Conservation (phyloP, 352 stramenopile species). For the Phytophthora pini region DNA sequence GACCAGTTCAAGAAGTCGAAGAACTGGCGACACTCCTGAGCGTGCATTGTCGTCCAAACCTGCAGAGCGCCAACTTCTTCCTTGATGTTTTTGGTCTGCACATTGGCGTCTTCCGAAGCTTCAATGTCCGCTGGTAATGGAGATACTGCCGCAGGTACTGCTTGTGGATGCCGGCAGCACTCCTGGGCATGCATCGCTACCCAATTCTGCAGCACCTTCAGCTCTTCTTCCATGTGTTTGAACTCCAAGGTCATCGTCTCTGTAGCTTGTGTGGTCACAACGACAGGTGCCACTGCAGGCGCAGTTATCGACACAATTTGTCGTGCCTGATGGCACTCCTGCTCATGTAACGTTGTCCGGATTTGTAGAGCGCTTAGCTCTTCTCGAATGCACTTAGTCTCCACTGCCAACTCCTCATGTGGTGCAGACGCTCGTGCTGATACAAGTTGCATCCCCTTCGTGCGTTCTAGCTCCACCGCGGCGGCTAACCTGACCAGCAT, state of each 20-base stretch:
- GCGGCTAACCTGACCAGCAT: slow-evolving; percentile 32
- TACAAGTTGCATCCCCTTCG: slow-evolving; percentile 12
- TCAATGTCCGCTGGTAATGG: background rate
- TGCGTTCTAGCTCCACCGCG: slow-evolving; percentile 27
- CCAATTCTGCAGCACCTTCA: slow-evolving; percentile 51
- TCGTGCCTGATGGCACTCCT: slow-evolving; percentile 5
- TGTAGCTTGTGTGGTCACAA: background rate
- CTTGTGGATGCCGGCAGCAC: slow-evolving; percentile 33
- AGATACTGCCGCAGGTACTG: background rate
- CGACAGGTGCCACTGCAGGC: background rate
- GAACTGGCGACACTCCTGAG: slow-evolving; percentile 55
- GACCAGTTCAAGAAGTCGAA: slow-evolving; percentile 64
- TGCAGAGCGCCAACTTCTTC: slow-evolving; percentile 41
- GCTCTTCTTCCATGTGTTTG: slow-evolving; percentile 9
- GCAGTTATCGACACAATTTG: background rate
- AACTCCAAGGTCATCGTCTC: slow-evolving; percentile 12
- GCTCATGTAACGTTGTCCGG: slow-evolving; percentile 8
- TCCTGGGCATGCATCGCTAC: slow-evolving; percentile 50
- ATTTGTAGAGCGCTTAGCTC: slow-evolving; percentile 14
- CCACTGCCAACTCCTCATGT: slow-evolving; percentile 4
- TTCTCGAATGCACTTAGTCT: slow-evolving; percentile 5
- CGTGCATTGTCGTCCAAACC: slow-evolving; percentile 49
- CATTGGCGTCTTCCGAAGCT: background rate
- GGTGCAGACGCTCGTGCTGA: slow-evolving; percentile 8
- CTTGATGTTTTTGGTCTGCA: slow-evolving; percentile 5